These are phyloP conservation scores for Potentilla sterilis DNA, from an alignment of 306 rosid genomes.

Conservation along the genomic window DNA sequence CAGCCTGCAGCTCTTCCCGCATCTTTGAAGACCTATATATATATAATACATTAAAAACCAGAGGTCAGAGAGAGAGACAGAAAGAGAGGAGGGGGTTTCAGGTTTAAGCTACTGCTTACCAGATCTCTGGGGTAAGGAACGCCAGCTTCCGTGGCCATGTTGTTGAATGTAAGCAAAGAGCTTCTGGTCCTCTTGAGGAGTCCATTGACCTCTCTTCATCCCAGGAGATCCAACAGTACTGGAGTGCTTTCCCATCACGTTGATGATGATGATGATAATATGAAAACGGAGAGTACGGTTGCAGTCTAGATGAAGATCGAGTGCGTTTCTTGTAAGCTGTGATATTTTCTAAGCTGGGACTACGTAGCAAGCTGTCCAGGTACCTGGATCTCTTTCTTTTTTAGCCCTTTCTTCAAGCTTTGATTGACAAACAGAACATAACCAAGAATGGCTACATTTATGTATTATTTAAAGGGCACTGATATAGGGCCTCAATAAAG, in stretches of 20 bases:
- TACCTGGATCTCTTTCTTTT: no score
- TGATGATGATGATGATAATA: neutral
- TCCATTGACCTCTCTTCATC: constrained; percentile 24
- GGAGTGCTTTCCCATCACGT: neutral
- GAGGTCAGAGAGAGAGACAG: neutral
- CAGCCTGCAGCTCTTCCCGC: neutral
- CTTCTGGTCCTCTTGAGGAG: constrained; percentile 5
- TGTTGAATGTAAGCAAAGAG: constrained; percentile 7
- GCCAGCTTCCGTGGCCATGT: constrained; percentile 29
- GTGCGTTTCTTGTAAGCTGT: no score
- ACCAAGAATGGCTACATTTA: no score
- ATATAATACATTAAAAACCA: neutral
- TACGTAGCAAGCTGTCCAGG: no score
- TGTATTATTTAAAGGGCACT: no score
- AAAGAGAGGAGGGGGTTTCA: neutral
- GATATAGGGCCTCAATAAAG: no score
- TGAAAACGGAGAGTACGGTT: neutral
- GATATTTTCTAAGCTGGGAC: no score
- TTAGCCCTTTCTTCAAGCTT: no score
- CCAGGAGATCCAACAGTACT: neutral
- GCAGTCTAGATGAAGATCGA: neutral
- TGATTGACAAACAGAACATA: no score
- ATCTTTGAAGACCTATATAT: constrained; percentile 8
- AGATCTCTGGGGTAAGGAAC: constrained; percentile 22
- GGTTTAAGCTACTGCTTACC: neutral